Percentiles rank a stretch among this genome's conserved stretches.
Conservation (phyloP, 352 stramenopile genomes). For the Globisporangium lucens region DNA sequence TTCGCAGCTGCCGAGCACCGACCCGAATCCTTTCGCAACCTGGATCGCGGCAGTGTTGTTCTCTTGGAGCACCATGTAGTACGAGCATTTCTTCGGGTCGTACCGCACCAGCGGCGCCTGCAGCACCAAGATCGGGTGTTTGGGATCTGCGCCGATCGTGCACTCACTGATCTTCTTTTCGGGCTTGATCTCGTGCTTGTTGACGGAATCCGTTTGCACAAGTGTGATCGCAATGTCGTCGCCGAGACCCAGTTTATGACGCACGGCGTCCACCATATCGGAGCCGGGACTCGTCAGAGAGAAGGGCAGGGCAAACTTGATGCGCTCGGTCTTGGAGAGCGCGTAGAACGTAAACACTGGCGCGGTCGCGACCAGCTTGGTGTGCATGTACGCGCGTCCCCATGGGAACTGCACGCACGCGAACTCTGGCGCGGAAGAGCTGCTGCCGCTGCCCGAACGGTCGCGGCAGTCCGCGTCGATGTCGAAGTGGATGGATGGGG, state of each 20-base stretch:
- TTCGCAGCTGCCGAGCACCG: slow-evolving; percentile 55
- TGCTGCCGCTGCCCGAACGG: slow-evolving; percentile 10
- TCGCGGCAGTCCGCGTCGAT: slow-evolving; percentile 15
- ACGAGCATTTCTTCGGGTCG: slow-evolving; percentile 58
- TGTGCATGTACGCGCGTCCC: slow-evolving; percentile 66
- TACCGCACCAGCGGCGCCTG: slow-evolving; percentile 64
- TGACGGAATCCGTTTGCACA: slow-evolving; percentile 74
- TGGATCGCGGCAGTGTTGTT: slow-evolving; percentile 48
- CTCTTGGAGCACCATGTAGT: slow-evolving; percentile 53
- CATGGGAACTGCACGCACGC: slow-evolving; percentile 71
- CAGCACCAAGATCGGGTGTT: slow-evolving; percentile 72
- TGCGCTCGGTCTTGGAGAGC: slow-evolving; percentile 46
- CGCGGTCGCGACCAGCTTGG: slow-evolving; percentile 47
- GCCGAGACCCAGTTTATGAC: slow-evolving; percentile 39
- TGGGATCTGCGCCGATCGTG: slow-evolving; percentile 53
- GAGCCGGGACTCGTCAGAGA: slow-evolving; percentile 42
- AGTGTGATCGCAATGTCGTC: slow-evolving; percentile 55
- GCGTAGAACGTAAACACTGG: slow-evolving; percentile 82
- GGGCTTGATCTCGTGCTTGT: slow-evolving; percentile 63
- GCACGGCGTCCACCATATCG: slow-evolving; percentile 64
- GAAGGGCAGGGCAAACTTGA: slow-evolving; percentile 72
- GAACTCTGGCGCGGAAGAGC: slow-evolving; percentile 27
- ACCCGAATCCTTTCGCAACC: slow-evolving; percentile 58
- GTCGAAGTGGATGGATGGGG: slow-evolving; percentile 5
- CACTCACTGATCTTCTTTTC: slow-evolving; percentile 57